A percentile compares a stretch with the other conserved stretches of the same genome.
These are phyloP conservation scores for Chaetomium globosum DNA, from an alignment of 2,329 filamentous ascomycete genomes.

Conservation along the genomic window DNA sequence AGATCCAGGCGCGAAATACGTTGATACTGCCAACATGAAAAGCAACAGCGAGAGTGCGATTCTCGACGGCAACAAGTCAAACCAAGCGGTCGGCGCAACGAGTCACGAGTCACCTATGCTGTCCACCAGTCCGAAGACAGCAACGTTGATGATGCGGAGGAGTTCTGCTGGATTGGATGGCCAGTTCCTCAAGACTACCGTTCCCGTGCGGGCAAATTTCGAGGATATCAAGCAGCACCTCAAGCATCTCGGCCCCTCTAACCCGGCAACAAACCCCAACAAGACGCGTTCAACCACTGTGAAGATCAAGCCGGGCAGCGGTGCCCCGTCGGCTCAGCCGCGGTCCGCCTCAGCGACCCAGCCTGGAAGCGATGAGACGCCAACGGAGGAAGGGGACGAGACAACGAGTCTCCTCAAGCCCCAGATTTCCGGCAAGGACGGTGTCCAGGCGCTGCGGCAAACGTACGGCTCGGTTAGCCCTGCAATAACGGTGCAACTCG, in stretches of 20 bases:
- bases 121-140: slow-evolving; percentile 54
- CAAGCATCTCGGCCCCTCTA: slow-evolving; percentile 67
- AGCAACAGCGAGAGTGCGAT: slow-evolving; percentile 37
- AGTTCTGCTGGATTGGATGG: slow-evolving; percentile 60
- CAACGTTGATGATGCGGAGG: slow-evolving; percentile 63
- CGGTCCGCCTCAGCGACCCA: slow-evolving; percentile 36
- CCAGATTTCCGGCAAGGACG: slow-evolving; percentile 64
- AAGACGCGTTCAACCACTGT: slow-evolving; percentile 64
- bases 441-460: slow-evolving; percentile 61
- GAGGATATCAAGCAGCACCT: slow-evolving; percentile 66
- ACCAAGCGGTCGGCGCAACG: slow-evolving; percentile 43
- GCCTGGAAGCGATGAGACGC: slow-evolving; percentile 12
- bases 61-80: slow-evolving; percentile 39
- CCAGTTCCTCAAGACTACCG: slow-evolving; percentile 49
- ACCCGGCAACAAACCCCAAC: slow-evolving; percentile 66
- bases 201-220: slow-evolving; percentile 62
- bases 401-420: slow-evolving; percentile 51
- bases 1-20: slow-evolving; percentile 32
- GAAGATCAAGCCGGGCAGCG: slow-evolving; percentile 62
- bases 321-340: slow-evolving; percentile 28
- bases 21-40: slow-evolving; percentile 37
- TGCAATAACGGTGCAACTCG: slow-evolving; percentile 32
- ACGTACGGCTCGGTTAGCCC: slow-evolving; percentile 54
- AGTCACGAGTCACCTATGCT: slow-evolving; percentile 46
- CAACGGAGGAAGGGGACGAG: slow-evolving; percentile 42